Percentiles rank a stretch among this genome's conserved stretches.
Conservation (phyloP, 2,329 filamentous ascomycete species). For the Dothistroma septosporum region DNA sequence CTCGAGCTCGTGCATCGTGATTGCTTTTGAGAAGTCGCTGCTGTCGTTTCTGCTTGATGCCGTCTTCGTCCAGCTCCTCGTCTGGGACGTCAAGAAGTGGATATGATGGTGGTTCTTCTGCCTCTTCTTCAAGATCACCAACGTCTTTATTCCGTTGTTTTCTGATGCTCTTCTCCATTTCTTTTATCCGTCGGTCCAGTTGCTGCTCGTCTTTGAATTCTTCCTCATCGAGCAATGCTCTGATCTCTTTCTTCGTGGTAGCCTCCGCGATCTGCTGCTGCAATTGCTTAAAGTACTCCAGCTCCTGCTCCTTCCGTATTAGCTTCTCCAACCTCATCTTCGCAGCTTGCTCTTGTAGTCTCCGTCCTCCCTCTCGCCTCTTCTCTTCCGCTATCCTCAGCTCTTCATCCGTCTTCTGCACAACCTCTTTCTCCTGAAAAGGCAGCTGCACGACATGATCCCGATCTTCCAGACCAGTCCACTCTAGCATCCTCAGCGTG, state of each 20-base stretch:
- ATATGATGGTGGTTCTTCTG: conserved; percentile 75
- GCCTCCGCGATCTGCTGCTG: conserved; percentile 64
- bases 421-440: conserved; percentile 81
- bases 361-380: conserved; percentile 86
- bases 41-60: conserved; percentile 85
- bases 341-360: conserved; percentile 90
- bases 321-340: conserved; percentile 96
- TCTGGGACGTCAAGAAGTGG: conserved; percentile 85
- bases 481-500: conserved; percentile 73
- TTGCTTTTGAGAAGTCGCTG: conserved; percentile 92
- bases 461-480: conserved; percentile 85
- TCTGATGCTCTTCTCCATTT: conserved; percentile 84
- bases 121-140: conserved; percentile 73
- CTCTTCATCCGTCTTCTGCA: conserved; percentile 93
- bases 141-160: conserved; percentile 91
- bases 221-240: conserved; percentile 74
- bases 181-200: conserved; percentile 77
- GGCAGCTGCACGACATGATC: conserved; percentile 89
- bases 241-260: conserved; percentile 85
- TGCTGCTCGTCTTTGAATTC: conserved; percentile 89
- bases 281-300: conserved; percentile 88
- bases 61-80: conserved; percentile 86
- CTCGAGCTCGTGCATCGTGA: conserved; percentile 85
- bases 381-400: conserved; percentile 84
- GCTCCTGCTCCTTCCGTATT: conserved; percentile 89